Evolutionary conservation across 176 grass and related monocot species (phyloP), one percentile per base, ranked within the genome.

Genomic region (Oryza meridionalis): DNA sequence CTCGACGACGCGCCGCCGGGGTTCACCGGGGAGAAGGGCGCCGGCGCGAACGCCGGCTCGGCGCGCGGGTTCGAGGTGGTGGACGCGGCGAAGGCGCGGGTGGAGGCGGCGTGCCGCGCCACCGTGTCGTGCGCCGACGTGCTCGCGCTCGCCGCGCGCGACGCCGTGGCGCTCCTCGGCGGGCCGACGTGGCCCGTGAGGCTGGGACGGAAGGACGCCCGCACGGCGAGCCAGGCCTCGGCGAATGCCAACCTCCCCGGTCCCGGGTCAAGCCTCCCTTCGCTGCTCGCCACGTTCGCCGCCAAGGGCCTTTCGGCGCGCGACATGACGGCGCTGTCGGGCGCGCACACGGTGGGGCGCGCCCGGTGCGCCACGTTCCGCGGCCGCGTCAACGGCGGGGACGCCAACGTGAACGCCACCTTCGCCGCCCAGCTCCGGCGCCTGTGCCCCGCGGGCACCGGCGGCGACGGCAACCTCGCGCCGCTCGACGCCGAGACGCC

Each of bases 71-170:
- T 43, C 70, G 88, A 95, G 5, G 82, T 88, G 22, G 63, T 95
- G 24, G 93, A 92, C 74, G 70, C 72, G 24, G 82, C 74, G 67
- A 95, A 95, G 87, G 12, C 85, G 11, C 37, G 66, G 1, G 66
- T 77, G 1, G 93, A 95, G 81, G 75, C 85, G 3, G n/a, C 86
- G 5, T 96, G 88, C 94, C 81, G 72, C 0, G 63, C 45, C 65
- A 77, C 77, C 4, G 94, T 89, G 3, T 96, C 94, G 2, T 96
- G 94, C n/a, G 91, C 90, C 0, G 94, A 96, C 81, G 82, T 89
- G 7, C 72, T 92, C 2, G 88, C 94, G 33, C 90, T 96, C 24
- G 88, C 94, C 0, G 81, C 88, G 17, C 86, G 88, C 27, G 94
- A 93, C 78, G 67, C 84, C 55, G 90, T 72, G 2, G 8, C 9